phyloP scores from a whole-genome alignment of 768 basidiomycete species.

The Nevesoporus exiguus region DNA sequence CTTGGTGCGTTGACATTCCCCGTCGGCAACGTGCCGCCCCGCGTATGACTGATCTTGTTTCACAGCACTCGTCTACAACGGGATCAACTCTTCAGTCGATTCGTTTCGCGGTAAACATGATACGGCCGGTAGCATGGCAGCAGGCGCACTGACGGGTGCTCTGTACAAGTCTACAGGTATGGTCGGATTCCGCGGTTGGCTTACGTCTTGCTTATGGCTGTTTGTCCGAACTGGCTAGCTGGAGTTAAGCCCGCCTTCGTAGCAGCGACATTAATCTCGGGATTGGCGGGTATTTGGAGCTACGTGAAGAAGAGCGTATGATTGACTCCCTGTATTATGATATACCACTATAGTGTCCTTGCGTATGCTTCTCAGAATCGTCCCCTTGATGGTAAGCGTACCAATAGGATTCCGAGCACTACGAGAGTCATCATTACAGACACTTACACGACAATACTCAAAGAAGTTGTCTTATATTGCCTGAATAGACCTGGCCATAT shows the following conservation, averaged over 20 bases:
- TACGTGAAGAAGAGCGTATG: conserved; percentile 88
- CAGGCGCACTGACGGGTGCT: conserved; percentile 86
- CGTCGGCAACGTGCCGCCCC: conserved; percentile 27
- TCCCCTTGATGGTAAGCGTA: conserved; percentile 24
- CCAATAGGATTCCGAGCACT: conserved; percentile 25
- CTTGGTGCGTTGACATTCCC: conserved; percentile 66
- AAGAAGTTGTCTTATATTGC: conserved; percentile 32
- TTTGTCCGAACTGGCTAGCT: conserved; percentile 54
- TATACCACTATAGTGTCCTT: conserved; percentile 45
- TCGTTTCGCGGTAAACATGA: conserved; percentile 88
- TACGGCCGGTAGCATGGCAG: conserved; percentile 84
- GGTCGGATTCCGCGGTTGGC: conserved; percentile 34
- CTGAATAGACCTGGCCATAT: conserved; percentile 32
- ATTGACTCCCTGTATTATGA: conserved; percentile 42
- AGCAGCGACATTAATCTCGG: conserved; percentile 86
- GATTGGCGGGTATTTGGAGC: conserved; percentile 90
- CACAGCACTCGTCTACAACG: conserved; percentile 92
- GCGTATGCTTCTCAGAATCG: conserved; percentile 33
- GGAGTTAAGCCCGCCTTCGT: conserved; percentile 87
- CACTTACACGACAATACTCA: conserved; percentile 21
- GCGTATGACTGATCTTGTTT: conserved; percentile 36
- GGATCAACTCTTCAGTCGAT: conserved; percentile 93
- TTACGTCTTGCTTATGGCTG: conserved; percentile 37
- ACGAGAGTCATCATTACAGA: conserved; percentile 17
- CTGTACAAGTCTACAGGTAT: conserved; percentile 93